These are phyloP conservation scores for Phaseolus lunatus DNA, from an alignment of 306 rosid genomes.

Conservation along the genomic window DNA sequence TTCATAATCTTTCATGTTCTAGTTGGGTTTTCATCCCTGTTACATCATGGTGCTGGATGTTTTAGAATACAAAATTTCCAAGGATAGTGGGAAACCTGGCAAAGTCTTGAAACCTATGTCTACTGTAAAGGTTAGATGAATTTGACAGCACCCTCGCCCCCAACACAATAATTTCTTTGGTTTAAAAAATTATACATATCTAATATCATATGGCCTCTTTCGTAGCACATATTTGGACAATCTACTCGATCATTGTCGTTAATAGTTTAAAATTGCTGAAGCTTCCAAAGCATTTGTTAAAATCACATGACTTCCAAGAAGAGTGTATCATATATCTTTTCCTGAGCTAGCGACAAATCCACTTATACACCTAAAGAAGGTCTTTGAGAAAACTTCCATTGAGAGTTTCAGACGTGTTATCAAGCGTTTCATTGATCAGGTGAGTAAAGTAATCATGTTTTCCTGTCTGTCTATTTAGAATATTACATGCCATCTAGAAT, in stretches of 20 bases:
- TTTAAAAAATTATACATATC: neutral
- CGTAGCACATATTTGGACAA: constrained; percentile 21
- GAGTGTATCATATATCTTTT: constrained; percentile 83
- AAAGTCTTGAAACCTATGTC: constrained; percentile 55
- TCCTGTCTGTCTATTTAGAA: neutral
- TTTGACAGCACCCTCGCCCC: neutral
- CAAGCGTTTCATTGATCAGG: constrained; percentile 92
- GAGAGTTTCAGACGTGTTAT: constrained; percentile 76
- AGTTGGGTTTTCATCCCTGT: constrained; percentile 89
- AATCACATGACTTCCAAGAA: constrained; percentile 77
- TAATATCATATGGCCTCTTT: constrained; percentile 20
- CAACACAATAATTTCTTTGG: neutral
- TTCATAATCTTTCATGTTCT: constrained; percentile 76
- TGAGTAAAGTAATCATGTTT: constrained; percentile 38
- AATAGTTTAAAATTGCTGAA: constrained; percentile 50
- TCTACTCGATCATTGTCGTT: constrained; percentile 35
- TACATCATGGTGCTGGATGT: constrained; percentile 76
- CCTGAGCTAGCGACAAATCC: constrained; percentile 89
- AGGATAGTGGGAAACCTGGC: constrained; percentile 71
- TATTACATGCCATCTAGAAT: constrained; percentile 20
- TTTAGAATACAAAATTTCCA: constrained; percentile 71
- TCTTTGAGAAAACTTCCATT: constrained; percentile 62
- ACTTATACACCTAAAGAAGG: constrained; percentile 73
- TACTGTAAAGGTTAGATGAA: constrained; percentile 65
- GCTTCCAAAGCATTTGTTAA: constrained; percentile 91